Conservation (phyloP, 2,329 filamentous ascomycete genomes). For the Dothideomycetes sp. region DNA sequence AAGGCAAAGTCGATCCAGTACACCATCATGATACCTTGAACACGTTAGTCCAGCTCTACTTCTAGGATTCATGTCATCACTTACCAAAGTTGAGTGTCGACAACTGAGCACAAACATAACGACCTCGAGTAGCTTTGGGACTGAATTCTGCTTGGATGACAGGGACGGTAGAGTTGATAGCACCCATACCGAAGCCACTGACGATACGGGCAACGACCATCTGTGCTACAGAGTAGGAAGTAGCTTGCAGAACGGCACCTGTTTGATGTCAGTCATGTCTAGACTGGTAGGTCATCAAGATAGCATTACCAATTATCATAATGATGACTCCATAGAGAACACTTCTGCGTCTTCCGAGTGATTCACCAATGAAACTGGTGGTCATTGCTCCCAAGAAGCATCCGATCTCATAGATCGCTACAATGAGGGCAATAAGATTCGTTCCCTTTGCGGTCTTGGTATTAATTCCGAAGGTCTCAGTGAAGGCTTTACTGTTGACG, state of each 20-base stretch:
- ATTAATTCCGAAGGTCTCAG: constrained; percentile 33
- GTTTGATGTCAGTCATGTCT: too few species aligned
- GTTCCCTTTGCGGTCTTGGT: constrained; percentile 25
- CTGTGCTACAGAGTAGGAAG: constrained; percentile 18
- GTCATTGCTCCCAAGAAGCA: constrained; percentile 35
- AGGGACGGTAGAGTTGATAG: constrained; percentile 35
- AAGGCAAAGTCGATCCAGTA: constrained; percentile 42
- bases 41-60: not conserved
- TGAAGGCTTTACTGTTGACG: constrained; percentile 35
- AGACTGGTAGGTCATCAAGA: too few species aligned
- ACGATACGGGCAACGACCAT: constrained; percentile 21
- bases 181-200: constrained; percentile 21
- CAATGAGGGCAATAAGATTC: constrained; percentile 37
- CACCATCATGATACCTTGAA: constrained; percentile 29
- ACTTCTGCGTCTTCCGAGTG: constrained; percentile 35
- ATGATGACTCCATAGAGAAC: constrained; percentile 36
- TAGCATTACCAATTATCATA: constrained; percentile 29
- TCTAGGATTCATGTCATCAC: constrained; percentile 10
- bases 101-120: constrained; percentile 40
- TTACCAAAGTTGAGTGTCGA: constrained; percentile 38
- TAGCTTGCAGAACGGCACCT: constrained; percentile 23
- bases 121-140: constrained; percentile 24
- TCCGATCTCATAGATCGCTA: constrained; percentile 40
- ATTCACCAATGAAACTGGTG: constrained; percentile 35
- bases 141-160: constrained; percentile 37